Evolutionary conservation across 164 flowering plant species (phyloP).

Genomic region (Vitis cinerea): DNA sequence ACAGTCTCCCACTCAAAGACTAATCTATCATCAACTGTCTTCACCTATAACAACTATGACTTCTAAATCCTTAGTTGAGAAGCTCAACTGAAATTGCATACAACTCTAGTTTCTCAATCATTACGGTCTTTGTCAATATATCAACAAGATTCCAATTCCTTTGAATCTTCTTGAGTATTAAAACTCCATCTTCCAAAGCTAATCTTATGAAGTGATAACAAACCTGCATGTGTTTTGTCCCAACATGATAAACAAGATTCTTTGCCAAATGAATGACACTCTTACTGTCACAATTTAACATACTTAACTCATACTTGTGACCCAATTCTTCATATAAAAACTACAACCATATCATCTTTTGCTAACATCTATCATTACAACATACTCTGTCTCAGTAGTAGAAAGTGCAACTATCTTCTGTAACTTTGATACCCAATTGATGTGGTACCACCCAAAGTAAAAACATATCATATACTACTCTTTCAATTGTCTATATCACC

Average conservation of each 20-base stretch:
- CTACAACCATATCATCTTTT: background rate
- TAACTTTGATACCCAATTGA: background rate
- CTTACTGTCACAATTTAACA: background rate
- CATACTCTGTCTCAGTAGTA: background rate
- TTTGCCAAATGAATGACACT: background rate
- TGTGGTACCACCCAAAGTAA: background rate
- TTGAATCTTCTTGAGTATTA: background rate
- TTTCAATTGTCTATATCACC: no score
- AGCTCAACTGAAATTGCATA: no score
- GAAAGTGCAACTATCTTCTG: background rate
- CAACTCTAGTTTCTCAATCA: no score
- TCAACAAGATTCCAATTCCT: background rate
- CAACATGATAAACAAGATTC: background rate
- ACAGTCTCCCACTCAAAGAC: no score
- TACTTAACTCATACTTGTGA: no score
- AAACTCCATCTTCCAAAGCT: background rate
- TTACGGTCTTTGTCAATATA: background rate
- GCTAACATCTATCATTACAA: background rate
- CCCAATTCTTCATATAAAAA: background rate
- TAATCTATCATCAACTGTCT: no score
- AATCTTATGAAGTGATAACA: background rate
- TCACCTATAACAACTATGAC: no score
- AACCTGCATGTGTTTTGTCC: background rate
- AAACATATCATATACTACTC: background rate
- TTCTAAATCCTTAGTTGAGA: no score